These are phyloP conservation scores for Colletotrichum sp. DNA, from an alignment of 2,329 filamentous ascomycete genomes.

Conservation along the genomic window DNA sequence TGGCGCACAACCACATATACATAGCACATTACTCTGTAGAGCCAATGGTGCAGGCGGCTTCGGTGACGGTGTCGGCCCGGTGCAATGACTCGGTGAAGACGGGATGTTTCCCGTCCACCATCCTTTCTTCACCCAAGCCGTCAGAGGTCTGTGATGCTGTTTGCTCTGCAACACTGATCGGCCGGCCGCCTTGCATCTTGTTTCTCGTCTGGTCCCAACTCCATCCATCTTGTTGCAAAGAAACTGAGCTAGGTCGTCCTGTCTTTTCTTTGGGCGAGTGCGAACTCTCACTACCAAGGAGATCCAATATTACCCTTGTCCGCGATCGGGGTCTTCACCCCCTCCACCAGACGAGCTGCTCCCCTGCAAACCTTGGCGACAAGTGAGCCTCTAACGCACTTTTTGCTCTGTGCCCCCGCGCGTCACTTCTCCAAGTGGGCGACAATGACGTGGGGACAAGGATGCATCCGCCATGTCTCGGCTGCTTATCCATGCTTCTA, in stretches of 20 bases:
- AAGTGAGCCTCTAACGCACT: neutral
- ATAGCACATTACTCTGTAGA: neutral
- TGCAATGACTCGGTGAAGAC: neutral
- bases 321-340: neutral
- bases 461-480: neutral
- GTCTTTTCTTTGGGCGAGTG: neutral
- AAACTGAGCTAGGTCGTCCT: neutral
- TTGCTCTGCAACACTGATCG: neutral
- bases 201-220: neutral
- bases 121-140: neutral
- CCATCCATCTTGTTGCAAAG: neutral
- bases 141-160: neutral
- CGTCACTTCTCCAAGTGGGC: neutral
- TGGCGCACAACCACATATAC: neutral
- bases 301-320: neutral
- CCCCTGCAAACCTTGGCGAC: neutral
- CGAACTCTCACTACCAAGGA: neutral
- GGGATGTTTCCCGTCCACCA: neutral
- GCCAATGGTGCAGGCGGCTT: neutral
- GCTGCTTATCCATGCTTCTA: neutral
- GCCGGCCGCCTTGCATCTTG: neutral
- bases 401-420: neutral
- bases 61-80: neutral
- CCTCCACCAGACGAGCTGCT: neutral
- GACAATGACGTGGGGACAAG: conserved; percentile 14